phyloP scores from a whole-genome alignment of 345 rosid species.

The Salix viminalis region DNA sequence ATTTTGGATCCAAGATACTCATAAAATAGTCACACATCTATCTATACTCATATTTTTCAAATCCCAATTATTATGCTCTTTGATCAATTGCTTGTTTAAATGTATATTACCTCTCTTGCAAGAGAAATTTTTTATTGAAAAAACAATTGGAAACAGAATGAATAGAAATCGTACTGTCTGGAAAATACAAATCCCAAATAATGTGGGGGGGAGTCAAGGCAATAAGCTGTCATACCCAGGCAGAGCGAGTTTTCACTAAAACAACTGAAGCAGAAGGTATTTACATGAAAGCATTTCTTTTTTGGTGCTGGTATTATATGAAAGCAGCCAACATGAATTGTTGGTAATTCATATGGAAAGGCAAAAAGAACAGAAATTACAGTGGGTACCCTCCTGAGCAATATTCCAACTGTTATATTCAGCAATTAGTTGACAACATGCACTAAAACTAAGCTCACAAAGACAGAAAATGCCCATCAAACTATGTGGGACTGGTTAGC shows the following conservation, averaged over 20 bases:
- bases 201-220: neutral
- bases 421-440: neutral
- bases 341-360: neutral
- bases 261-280: neutral
- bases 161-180: too few species aligned
- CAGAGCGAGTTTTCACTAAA: neutral
- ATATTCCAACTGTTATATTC: neutral
- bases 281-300: neutral
- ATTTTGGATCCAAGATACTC: neutral
- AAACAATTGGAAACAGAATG: too few species aligned
- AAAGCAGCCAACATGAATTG: neutral
- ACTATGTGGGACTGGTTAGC: neutral
- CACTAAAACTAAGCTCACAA: neutral
- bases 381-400: neutral
- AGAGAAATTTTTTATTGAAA: too few species aligned
- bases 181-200: too few species aligned
- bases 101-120: too few species aligned
- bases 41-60: too few species aligned
- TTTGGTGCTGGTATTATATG: too few species aligned
- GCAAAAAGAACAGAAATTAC: neutral
- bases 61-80: neutral
- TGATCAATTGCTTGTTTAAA: neutral
- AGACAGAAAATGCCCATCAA: neutral
- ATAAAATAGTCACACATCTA: neutral
- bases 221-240: neutral